These are phyloP conservation scores for Cladophialophora chaetospira DNA, from an alignment of 2,329 filamentous ascomycete species.

Conservation along the genomic window DNA sequence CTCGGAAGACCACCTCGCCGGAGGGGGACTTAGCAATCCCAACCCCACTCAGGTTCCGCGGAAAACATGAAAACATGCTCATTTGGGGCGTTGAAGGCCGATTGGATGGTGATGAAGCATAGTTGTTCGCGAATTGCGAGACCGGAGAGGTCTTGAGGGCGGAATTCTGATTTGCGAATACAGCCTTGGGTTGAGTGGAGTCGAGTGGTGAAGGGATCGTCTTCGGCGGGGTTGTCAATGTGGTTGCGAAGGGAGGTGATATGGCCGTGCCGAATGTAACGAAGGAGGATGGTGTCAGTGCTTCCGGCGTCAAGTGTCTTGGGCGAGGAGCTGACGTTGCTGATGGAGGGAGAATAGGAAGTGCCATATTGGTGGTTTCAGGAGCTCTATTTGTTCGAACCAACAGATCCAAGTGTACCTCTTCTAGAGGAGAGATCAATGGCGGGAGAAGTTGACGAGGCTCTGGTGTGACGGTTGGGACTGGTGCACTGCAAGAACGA, in stretches of 20 bases:
- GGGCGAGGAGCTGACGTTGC: not conserved
- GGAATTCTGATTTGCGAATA: slow-evolving; percentile 78
- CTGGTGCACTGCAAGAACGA: too few relatives aligned
- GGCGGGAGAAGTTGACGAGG: too few relatives aligned
- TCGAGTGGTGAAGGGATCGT: slow-evolving; percentile 38
- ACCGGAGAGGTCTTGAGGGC: slow-evolving; percentile 85
- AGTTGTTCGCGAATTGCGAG: slow-evolving; percentile 71
- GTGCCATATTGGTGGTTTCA: too few relatives aligned
- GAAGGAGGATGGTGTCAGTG: slow-evolving; percentile 71
- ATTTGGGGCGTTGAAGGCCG: slow-evolving; percentile 62
- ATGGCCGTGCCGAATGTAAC: slow-evolving; percentile 81
- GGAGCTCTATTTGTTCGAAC: too few relatives aligned
- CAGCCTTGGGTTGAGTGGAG: slow-evolving; percentile 51
- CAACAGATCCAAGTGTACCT: too few relatives aligned
- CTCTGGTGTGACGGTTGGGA: too few relatives aligned
- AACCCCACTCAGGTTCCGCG: slow-evolving; percentile 53
- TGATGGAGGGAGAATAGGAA: slow-evolving; percentile 11
- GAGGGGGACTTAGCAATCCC: slow-evolving; percentile 14
- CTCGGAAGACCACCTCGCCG: slow-evolving; percentile 55
- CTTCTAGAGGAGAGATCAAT: too few relatives aligned
- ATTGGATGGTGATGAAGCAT: slow-evolving; percentile 55
- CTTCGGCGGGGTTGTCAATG: slow-evolving; percentile 45
- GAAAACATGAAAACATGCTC: slow-evolving; percentile 87
- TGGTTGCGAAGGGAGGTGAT: slow-evolving; percentile 65
- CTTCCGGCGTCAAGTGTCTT: slow-evolving; percentile 56